Conservation (phyloP, 2,329 filamentous ascomycete genomes). For the Xylariaceae sp. region DNA sequence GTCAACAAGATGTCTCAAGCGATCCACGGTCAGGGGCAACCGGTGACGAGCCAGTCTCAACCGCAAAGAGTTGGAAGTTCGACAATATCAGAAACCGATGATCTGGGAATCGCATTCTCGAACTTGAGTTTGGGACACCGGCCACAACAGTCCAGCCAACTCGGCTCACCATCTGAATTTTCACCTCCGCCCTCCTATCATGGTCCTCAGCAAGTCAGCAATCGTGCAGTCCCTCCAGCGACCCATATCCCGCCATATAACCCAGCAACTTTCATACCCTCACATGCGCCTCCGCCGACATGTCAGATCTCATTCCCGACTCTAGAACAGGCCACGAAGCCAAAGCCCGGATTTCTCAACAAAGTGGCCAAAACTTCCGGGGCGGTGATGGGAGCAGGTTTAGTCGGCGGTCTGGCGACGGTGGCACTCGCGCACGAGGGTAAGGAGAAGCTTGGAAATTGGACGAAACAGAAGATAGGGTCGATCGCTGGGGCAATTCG, state of each 20-base stretch:
- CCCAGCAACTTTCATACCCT: slow-evolving; percentile 8
- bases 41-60: slow-evolving; percentile 5
- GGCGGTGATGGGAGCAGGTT: slow-evolving; percentile 6
- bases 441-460: slow-evolving; percentile 17
- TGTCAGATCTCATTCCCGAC: background rate
- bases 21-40: background rate
- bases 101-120: slow-evolving; percentile 15
- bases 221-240: background rate
- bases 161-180: background rate
- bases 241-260: slow-evolving; percentile 11
- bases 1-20: slow-evolving; percentile 12
- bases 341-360: slow-evolving; percentile 14
- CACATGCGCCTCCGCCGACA: slow-evolving; percentile 10
- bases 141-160: slow-evolving; percentile 3
- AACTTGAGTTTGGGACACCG: slow-evolving; percentile 14
- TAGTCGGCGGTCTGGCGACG: slow-evolving; percentile 12
- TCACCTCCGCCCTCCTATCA: background rate
- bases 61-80: background rate
- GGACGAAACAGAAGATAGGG: slow-evolving; percentile 19
- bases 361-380: slow-evolving; percentile 15
- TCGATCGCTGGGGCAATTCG: slow-evolving; percentile 4
- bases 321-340: slow-evolving; percentile 5
- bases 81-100: background rate
- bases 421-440: slow-evolving; percentile 11
- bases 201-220: slow-evolving; percentile 3